These are phyloP conservation scores for Allomyces macrogynus DNA, from an alignment of 192 early-diverging fungal genomes.

Conservation along the genomic window DNA sequence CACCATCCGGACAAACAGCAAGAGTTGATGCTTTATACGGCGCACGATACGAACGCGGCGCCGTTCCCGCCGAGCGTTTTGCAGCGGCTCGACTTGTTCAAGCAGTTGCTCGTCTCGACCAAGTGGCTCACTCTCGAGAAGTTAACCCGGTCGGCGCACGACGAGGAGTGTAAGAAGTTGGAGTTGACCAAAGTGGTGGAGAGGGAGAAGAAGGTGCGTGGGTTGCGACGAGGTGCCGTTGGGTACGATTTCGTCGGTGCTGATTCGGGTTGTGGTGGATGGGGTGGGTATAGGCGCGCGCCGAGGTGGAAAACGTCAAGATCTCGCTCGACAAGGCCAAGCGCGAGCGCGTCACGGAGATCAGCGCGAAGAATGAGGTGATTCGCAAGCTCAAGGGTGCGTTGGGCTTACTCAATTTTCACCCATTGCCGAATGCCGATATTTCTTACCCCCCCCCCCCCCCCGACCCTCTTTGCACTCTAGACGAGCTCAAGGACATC, in stretches of 20 bases:
- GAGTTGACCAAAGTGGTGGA: not conserved
- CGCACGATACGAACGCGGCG: not conserved
- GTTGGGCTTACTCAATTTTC: no score
- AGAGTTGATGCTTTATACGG: not conserved
- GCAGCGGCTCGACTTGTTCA: not conserved
- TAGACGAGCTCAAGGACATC: constrained; percentile 31
- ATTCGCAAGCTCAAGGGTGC: constrained; percentile 33
- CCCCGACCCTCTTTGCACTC: no score
- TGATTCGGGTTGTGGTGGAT: constrained; percentile 7
- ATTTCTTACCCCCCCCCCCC: not conserved
- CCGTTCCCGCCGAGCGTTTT: not conserved
- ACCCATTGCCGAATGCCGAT: no score
- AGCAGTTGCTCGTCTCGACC: not conserved
- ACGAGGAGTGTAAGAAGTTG: constrained; percentile 3
- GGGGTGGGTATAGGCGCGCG: constrained; percentile 13
- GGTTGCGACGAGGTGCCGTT: not conserved
- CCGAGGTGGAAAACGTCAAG: constrained; percentile 29
- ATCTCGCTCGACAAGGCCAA: constrained; percentile 1
- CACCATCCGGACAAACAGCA: not conserved
- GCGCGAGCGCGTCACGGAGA: constrained; percentile 20
- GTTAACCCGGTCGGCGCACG: constrained; percentile 2
- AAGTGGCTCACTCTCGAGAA: not conserved
- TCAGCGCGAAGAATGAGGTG: constrained; percentile 29
- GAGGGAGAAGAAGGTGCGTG: not conserved
- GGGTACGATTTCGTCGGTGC: not conserved